Evolutionary conservation across 371 early-diverging fungal species (phyloP), one percentile per base, ranked within the genome.

Genomic region (Lichtheimia corymbifera): DNA sequence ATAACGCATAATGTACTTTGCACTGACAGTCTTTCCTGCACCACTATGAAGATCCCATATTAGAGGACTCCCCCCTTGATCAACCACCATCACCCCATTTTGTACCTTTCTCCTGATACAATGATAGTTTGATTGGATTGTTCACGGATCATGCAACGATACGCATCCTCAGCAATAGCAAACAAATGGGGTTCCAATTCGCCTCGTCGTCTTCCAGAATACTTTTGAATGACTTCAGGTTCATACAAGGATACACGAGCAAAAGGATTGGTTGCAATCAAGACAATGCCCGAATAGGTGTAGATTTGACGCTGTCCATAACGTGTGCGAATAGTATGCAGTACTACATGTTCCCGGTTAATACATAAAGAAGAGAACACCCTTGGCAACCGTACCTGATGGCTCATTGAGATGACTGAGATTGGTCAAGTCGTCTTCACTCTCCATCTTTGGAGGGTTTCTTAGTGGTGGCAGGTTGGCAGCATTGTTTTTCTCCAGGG

Each of bases 261-360:
- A 76, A 98, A 99, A 4, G 99, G 99, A 77, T 99, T 99, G 65
- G 97, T 87, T 27, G 99, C 97, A 61, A 99, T 94, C 65, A 99
- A 79, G 53, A 99, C 98, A 60, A 98, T 94, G 44, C 99, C 99
- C 30, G 98, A 97, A 72, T 97, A 98, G 17, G 99, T 99, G 77
- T 99, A 99, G 58, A 97, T 97, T 71, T 89, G 90, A 69, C 90
- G 91, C 72, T 93, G 90, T 6, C 83, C 79, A 72, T 96, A 98
- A 58, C 97, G 86, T 24, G 91, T 85, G 55, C 84, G 83, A 66
- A 97, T 90, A 67, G 93, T 96, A 73, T 95, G 88, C 52, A 97
- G 82, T 5, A 98, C 97, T 80, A 59, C 27, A 22, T 17, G 2
- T 28, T 35, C 58, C 47, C 15, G 53, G 41, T 50, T 4, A 42